Evolutionary conservation across 2,329 filamentous ascomycete genomes (phyloP), one percentile per base, ranked within the genome.

Genomic region (Alternaria sp.): DNA sequence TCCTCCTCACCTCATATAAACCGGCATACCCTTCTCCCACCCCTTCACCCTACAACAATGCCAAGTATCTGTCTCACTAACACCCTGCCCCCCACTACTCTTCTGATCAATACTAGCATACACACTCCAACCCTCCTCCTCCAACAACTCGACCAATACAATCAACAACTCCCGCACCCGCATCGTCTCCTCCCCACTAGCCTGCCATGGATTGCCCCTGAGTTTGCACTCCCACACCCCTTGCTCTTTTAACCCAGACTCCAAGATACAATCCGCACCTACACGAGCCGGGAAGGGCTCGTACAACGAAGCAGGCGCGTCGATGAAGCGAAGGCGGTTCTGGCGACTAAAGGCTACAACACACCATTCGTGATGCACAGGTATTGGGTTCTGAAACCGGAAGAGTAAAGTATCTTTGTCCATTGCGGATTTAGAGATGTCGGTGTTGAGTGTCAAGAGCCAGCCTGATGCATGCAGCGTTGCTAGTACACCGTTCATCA

Each of bases 21-120:
- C 68, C 10, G 72, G 71, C 21, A 64, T 58, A 2, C 72, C 73
- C 51, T 44, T 63, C 4, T 64, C 47, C 72, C 72, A 74, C 1
- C 65, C 66, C 30, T 68, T 70, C 13, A 62, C 58, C 28, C 66
- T 67, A 46, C 70, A 75, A 28, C 62, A 69, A 62, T 74, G 65
- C 72, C 71, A 75, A 61, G 70, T 71, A 65, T 76, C 69, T 25
- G 70, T 71, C 57, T 73, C 66, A 13, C 54, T 68, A 21, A 52
- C 30, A 10, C 69, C 69, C 57, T 66, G 69, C 8, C 47, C 72
- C 26, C 44, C 68, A 40, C 51, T 47, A 47, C 21, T 68, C 59
- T 59, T 71, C 62, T 81, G 78, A 61, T 81, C 77, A 26, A 83
- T 70, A 61, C 79, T 80, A 2, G 78, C 77, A 69, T 82, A 82